Evolutionary conservation across 176 grass and related monocot species (phyloP).

Genomic region (Zea luxurians): DNA sequence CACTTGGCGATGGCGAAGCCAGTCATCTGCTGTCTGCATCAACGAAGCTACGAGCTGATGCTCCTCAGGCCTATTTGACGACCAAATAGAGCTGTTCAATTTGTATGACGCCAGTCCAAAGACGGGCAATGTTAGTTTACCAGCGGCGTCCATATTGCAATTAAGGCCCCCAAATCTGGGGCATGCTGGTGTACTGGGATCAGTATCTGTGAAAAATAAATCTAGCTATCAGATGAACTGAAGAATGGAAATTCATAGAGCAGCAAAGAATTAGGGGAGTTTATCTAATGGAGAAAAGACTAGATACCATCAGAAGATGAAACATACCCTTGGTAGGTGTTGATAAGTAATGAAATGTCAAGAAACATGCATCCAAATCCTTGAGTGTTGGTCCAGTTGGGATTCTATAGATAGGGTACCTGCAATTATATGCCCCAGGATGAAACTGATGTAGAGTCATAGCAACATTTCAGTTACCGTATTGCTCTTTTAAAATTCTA

Average conservation of each 20-base stretch:
- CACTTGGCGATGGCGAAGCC: constrained; percentile 59
- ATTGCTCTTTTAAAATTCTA: constrained; percentile 35
- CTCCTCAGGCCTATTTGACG: constrained; percentile 49
- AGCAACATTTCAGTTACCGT: constrained; percentile 10
- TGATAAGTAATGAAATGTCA: constrained; percentile 77
- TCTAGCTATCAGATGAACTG: not conserved
- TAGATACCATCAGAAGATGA: not conserved
- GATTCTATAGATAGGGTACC: constrained; percentile 97
- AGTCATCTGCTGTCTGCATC: constrained; percentile 59
- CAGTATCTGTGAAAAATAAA: constrained; percentile 35
- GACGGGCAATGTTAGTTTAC: constrained; percentile 51
- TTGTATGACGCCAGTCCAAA: constrained; percentile 86
- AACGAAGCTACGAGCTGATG: constrained; percentile 37
- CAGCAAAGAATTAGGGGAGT: not conserved
- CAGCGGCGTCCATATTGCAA: constrained; percentile 23
- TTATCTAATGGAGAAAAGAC: not conserved
- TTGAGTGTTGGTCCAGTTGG: constrained; percentile 90
- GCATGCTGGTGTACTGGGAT: constrained; percentile 23
- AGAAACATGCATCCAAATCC: constrained; percentile 90
- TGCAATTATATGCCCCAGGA: constrained; percentile 50
- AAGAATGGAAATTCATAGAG: not conserved
- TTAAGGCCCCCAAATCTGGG: constrained; percentile 37
- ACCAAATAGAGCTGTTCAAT: constrained; percentile 66
- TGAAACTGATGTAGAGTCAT: constrained; percentile 31
- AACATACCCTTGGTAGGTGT: constrained; percentile 58